Evolutionary conservation across 768 basidiomycete species (phyloP), one percentile per base, ranked within the genome.

Genomic region (Hypholoma sublateritium): DNA sequence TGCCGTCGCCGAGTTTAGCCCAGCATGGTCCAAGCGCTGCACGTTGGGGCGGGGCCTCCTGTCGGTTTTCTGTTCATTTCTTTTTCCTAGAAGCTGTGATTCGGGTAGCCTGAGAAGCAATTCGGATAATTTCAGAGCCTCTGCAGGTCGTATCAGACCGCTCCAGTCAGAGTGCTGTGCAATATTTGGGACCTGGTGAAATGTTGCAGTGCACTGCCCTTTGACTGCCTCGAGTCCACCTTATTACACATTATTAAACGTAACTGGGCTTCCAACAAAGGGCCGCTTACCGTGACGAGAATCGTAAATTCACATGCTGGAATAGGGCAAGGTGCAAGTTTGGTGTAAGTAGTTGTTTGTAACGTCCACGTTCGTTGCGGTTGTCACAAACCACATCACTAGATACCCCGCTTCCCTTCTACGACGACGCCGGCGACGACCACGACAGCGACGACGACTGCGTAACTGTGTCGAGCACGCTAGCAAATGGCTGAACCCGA

Each of bases 401-500:
- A 47, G 45, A n/a, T 14, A 14, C n/a, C 37, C 37, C 12, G 37
- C 39, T 41, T 41, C 16, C 19, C 50, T 51, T 35, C 37, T 36
- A 51, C 50, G 37, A 22, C 37, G 36, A n/a, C 24, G 35, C 37
- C 50, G 28, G 28, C 28, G 9, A 14, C 12, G 39, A 51, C n/a
- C n/a, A n/a, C 50, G 35, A 51, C 50, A 21, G 17, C 39, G 39
- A 6, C 39, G 17, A 14, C 39, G 28, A 19, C 50, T 44, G 17
- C 32, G 21, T 45, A 32, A 32, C 28, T 32, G 28, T 32, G 28
- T 32, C 32, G 28, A 35, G 14, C 17, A 16, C 22, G 16, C 34
- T 35, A 45, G 28, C 16, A 44, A 12, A 56, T 64, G 62, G 57
- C 55, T 39, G 42, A 59, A 24, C 50, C 55, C 7, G 44, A 50